Evolutionary conservation across 352 stramenopile species (phyloP), one percentile per base, ranked within the genome.

Genomic region (Globisporangium nagaii): DNA sequence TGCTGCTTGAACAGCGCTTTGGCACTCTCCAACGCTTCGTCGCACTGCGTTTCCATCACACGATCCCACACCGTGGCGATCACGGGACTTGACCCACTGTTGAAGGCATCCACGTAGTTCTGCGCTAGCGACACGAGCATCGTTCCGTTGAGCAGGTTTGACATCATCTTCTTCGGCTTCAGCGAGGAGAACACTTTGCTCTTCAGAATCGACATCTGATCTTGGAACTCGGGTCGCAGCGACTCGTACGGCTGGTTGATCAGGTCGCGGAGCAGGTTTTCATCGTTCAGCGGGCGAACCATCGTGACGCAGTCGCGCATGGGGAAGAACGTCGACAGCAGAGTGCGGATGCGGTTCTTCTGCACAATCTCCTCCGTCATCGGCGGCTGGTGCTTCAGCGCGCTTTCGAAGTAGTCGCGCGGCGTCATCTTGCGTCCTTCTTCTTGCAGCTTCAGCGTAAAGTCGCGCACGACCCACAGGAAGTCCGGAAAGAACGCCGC

Each of bases 1-100:
- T 32, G 31, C 7, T 48, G 37, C 11, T 58, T 59, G 40, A 90
- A 90, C 24, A 56, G 42, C 9, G 69, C 46, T 44, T 87, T 88
- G 3, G 76, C 81, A 3, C 43, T 55, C 5, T 90, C 79, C 9
- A 89, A 58, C 2, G 79, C 81, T 47, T 86, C 62, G 10, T 80
- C 70, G 27, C 71, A 91, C 48, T 90, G 79, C 13, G 63, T 71
- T 56, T 92, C 71, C 4, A 91, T 52, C 8, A 96, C 84, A 46
- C 81, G 82, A 15, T 91, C 80, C 81, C 86, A 96, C 3, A 85
- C 84, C 9, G 68, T 90, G 3, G 80, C 69, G 35, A 96, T 96
- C 15, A 90, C 82, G 0, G 86, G 86, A 28, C 73, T 82, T 2
- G 71, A 63, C 45, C 80, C 82, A 22, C 63, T 75, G 53, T 91